Evolutionary conservation across 148 eudicot species (phyloP), one percentile per base, ranked within the genome.

Genomic region (Fagopyrum homotropicum): DNA sequence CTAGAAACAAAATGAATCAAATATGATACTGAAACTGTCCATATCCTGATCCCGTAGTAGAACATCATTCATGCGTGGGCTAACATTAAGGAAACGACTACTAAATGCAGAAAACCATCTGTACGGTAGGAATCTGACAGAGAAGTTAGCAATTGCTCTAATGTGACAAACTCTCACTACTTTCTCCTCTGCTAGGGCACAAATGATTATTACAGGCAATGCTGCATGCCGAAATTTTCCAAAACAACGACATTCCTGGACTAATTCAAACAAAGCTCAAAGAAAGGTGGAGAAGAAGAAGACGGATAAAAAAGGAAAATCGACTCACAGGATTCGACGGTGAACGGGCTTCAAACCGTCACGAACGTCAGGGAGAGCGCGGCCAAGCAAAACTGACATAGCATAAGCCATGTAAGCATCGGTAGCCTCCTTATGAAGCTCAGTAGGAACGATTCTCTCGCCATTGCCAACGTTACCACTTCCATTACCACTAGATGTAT

Each of bases 271-370:
- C 51, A 1, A 76, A 14, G 60, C 1, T 4, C 26, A 55, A 69
- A 14, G 11, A 9, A 49, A 49, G 52, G 9, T 49, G 9, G 52
- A 49, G 52, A 35, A 35, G 40, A 35, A 35, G 40, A 35, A 2
- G 40, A 2, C 0, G 0, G 26, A 22, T 22, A 22, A 22, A 35
- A 35, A 35, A 35, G 40, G 40, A 35, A 35, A 35, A 35, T 26
- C 7, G 4, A 78, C 96, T 84, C 81, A 95, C 99, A 95, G 40
- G 50, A 95, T 90, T 7, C 99, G 77, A 1, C 99, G 81, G 75
- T 95, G 99, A 19, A 95, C 99, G 0, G 99, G 99, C 86, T 95
- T 95, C 80, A 95, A 83, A 26, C 99, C 99, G 14, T 95, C 99
- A 0, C 99, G 82, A 68, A 90, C 90, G 81, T 95, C 99, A 0